Percentiles rank a stretch among this genome's conserved stretches.
Evolutionary conservation across 176 grass and related monocot genomes (phyloP).

Genomic region (Musa troglodytarum): DNA sequence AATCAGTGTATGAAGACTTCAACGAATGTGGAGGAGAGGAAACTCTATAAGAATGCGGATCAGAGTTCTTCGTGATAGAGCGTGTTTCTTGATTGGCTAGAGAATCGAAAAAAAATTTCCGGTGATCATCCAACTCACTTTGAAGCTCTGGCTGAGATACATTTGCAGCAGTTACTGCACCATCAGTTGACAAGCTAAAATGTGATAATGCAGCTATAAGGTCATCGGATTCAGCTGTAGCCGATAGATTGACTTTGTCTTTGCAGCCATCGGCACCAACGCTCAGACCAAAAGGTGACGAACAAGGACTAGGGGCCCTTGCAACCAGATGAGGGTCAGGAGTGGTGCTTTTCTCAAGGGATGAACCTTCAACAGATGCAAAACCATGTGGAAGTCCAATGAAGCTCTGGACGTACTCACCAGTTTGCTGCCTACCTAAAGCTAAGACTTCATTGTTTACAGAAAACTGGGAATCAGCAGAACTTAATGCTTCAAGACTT

Average conservation of each 20-base stretch:
- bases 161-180: slow-evolving; percentile 25
- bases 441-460: slow-evolving; percentile 30
- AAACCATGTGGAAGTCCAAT: slow-evolving; percentile 50
- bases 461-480: slow-evolving; percentile 38
- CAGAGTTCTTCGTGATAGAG: slow-evolving; percentile 37
- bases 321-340: slow-evolving; percentile 65
- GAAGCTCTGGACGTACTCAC: slow-evolving; percentile 28
- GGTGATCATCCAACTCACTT: slow-evolving; percentile 41
- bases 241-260: slow-evolving; percentile 29
- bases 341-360: slow-evolving; percentile 59
- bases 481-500: slow-evolving; percentile 42
- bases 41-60: slow-evolving; percentile 41
- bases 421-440: slow-evolving; percentile 23
- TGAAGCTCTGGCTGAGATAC: slow-evolving; percentile 36
- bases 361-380: slow-evolving; percentile 45
- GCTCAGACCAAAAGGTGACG: slow-evolving; percentile 61
- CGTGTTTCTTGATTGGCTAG: slow-evolving; percentile 34
- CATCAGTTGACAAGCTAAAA: slow-evolving; percentile 57
- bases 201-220: slow-evolving; percentile 70
- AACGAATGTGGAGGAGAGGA: slow-evolving; percentile 31
- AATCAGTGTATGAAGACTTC: slow-evolving; percentile 49
- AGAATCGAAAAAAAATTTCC: slow-evolving; percentile 37
- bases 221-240: slow-evolving; percentile 60
- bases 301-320: slow-evolving; percentile 63
- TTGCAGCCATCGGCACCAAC: slow-evolving; percentile 45